Percentiles rank a stretch among this genome's conserved stretches.
These are phyloP conservation scores for Sherardia arvensis DNA, from an alignment of 257 asterid species.

Conservation along the genomic window DNA sequence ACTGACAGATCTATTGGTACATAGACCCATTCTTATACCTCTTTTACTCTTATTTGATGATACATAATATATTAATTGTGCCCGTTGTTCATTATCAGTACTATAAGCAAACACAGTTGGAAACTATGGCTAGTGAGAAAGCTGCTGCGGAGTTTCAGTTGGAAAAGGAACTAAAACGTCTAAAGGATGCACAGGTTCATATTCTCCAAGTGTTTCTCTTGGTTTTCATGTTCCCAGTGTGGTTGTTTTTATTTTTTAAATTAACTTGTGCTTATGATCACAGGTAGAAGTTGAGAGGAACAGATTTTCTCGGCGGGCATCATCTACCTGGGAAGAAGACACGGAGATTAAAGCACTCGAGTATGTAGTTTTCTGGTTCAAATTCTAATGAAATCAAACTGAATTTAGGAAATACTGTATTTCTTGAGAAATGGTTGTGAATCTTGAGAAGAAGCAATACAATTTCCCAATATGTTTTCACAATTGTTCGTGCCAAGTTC, in stretches of 20 bases:
- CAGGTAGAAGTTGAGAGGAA: constrained; percentile 91
- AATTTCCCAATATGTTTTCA: neutral
- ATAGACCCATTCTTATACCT: constrained; percentile 4
- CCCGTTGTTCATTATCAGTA: constrained; percentile 42
- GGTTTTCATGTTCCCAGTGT: neutral
- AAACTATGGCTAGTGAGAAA: constrained; percentile 96
- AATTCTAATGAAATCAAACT: neutral
- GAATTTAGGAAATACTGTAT: neutral
- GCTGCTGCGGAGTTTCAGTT: constrained; percentile 99
- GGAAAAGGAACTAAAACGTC: constrained; percentile 91
- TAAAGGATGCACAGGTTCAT: constrained; percentile 74
- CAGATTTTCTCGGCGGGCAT: constrained; percentile 79
- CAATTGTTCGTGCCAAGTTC: neutral
- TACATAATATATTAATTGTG: constrained; percentile 4
- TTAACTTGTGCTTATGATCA: constrained; percentile 11
- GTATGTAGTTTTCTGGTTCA: constrained; percentile 40
- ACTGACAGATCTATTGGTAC: constrained; percentile 92
- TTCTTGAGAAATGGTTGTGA: neutral
- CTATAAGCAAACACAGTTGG: constrained; percentile 97
- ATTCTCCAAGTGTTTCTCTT: constrained; percentile 10
- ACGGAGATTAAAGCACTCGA: constrained; percentile 91
- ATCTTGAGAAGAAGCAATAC: constrained; percentile 1
- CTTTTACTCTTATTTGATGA: constrained; percentile 8
- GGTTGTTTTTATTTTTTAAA: neutral
- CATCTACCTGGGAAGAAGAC: constrained; percentile 95